Base-by-base conservation (phyloP, 805 yeast genomes). In the Scheffersomyces coipomensis region DNA sequence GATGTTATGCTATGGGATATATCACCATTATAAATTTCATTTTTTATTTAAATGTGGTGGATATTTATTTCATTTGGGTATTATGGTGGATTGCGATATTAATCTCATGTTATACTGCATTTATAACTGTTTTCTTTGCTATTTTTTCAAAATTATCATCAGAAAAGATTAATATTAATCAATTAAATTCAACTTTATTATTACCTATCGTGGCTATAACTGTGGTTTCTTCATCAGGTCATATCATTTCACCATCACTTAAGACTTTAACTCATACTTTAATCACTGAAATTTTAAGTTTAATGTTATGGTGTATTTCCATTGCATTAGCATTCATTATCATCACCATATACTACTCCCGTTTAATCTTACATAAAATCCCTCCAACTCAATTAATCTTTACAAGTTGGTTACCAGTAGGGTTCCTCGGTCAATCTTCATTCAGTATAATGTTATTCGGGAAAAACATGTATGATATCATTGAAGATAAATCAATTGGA, bases 401-500 rank as follows among this genome's bases (percentile, higher is more conserved):
- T 54, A 74, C 89, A n/a, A 63, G 79, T 34, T 87, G 88, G 54
- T 72, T 88, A 37, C 89, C 95, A 1, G 66, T 88, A 33, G 97
- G 97, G 6, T 82, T 90, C 30, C 58, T 85, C 54, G 96, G 96
- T 15, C 97, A 89, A 61, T 95, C 93, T 1, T 75, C 87, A 2
- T 86, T 70, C 58, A 86, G 85, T 2, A 71, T 85, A 11, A 60
- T 82, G 45, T 58, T 76, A 35, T 64, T 80, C 44, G 83, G 87
- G 6, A 51, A 60, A 19, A 75, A 78, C 51, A 25, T 44, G 18
- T 32, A 42, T 29, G 43, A 39, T 16, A 18, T 40, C n/a, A 35
- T 42, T 11, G 35, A 39, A n/a, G 36, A 46, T 18, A 35, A 48
- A 16, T 33, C 48, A 18, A 30, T 52, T 17, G 46, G 50, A 2